These are phyloP conservation scores for Botryotinia narcissicola DNA, from an alignment of 2,329 filamentous ascomycete species.

Conservation along the genomic window DNA sequence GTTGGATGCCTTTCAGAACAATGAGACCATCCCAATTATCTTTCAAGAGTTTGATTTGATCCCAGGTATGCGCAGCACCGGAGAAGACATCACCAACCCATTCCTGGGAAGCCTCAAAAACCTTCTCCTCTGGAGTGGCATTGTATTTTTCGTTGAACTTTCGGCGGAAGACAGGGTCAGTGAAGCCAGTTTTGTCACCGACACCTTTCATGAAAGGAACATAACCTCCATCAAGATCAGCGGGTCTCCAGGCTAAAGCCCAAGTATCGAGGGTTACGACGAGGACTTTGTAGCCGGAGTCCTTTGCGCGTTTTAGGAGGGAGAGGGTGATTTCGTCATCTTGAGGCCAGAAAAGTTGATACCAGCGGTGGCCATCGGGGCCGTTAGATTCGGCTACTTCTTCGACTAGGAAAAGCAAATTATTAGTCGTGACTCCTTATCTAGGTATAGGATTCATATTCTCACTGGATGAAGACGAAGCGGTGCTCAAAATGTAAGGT, in stretches of 20 bases:
- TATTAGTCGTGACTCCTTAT: background rate
- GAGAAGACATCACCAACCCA: conserved; percentile 56
- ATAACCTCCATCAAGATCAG: conserved; percentile 63
- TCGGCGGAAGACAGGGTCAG: conserved; percentile 62
- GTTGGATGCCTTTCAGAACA: conserved; percentile 57
- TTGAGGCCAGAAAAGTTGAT: conserved; percentile 72
- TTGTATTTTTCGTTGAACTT: conserved; percentile 55
- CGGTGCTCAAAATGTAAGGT: conserved; percentile 67
- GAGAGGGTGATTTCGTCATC: conserved; percentile 64
- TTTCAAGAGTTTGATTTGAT: conserved; percentile 56
- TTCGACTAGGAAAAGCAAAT: conserved; percentile 54
- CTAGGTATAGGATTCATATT: background rate
- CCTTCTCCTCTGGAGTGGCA: conserved; percentile 45
- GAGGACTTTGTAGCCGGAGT: conserved; percentile 60
- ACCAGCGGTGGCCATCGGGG: conserved; percentile 59
- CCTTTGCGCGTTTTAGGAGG: conserved; percentile 59
- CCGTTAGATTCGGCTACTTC: conserved; percentile 60
- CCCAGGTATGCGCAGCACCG: conserved; percentile 56
- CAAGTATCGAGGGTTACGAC: conserved; percentile 74
- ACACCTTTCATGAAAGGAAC: conserved; percentile 57
- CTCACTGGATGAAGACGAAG: conserved; percentile 42
- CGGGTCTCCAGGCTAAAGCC: conserved; percentile 65
- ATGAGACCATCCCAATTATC: conserved; percentile 63
- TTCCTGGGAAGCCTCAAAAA: conserved; percentile 47
- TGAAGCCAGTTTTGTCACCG: conserved; percentile 62